Base-by-base conservation (phyloP, 345 rosid genomes). In the Aquilaria sinensis region DNA sequence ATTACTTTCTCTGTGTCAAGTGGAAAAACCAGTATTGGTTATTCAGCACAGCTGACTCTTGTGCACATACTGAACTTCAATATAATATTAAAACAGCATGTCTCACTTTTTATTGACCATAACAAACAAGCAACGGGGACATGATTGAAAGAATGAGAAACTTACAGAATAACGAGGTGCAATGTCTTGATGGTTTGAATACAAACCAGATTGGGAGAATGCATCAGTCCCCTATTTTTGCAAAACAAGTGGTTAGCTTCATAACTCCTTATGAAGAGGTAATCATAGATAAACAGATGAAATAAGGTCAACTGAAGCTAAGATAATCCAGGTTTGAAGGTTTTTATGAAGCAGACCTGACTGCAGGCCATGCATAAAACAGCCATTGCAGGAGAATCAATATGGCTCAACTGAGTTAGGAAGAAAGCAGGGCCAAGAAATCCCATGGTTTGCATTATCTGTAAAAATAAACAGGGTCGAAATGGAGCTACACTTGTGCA, bases 371-470 rank as follows among this genome's bases (percentile, higher is more conserved):
- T 84, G 77, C 89, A 86, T 23, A 84, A 55, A 51, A 86, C 84
- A 48, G 93, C 89, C 94, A 90, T 83, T 31, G 94, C 81, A 64
- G 98, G 97, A 78, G 96, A 84, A 69, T 93, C 61, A 50, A 93
- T 64, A 71, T 93, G 96, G 84, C 91, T 89, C 81, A 93, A 72
- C 78, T 89, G 98, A 65, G 96, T 93, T 62, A 93, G 77, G 66
- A 90, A 93, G 83, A 93, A 93, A 51, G 97, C 97, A 64, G 94
- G 97, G 66, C 97, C 98, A 45, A 93, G 88, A 81, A 93, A 93
- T 70, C 98, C 98, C 69, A 90, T 77, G 59, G 96, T 63, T 85
- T 93, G 97, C 97, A 93, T 93, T 59, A 93, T 83, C 98, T 93
- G 89, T 64, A 32, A 56, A 12, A 41, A 41, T 34, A 43, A 5